Conservation (phyloP, 305 asterid species). For the Fraxinus ornus region DNA sequence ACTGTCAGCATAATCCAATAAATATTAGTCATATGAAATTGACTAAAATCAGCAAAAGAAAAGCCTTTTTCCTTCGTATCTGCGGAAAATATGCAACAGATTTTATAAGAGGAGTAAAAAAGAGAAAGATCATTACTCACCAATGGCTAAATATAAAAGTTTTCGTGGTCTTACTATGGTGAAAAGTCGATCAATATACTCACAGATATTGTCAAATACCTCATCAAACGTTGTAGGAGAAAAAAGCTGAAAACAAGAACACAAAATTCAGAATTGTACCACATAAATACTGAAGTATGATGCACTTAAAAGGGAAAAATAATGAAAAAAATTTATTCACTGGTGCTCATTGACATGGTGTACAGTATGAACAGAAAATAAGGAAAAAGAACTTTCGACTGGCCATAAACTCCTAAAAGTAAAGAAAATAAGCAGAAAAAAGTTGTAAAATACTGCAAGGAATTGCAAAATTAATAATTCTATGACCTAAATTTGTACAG, state of each 20-base stretch:
- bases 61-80: background rate
- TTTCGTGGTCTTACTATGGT: conserved; percentile 48
- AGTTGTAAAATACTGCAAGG: background rate
- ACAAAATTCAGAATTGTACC: background rate
- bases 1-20: background rate
- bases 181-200: conserved; percentile 48
- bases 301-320: background rate
- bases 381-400: background rate
- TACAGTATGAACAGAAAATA: background rate
- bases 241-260: conserved; percentile 23
- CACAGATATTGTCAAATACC: conserved; percentile 38
- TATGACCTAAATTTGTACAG: background rate
- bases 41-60: background rate
- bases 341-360: background rate
- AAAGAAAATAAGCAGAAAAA: background rate
- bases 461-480: background rate
- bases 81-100: background rate
- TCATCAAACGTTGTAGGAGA: conserved; percentile 50
- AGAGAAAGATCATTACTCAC: conserved; percentile 23
- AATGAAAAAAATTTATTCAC: background rate
- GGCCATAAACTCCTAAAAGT: background rate
- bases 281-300: background rate
- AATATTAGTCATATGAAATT: background rate
- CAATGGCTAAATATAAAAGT: conserved; percentile 57
- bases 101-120: background rate